Percentiles rank a stretch among this genome's conserved stretches.
These are phyloP conservation scores for Mycogone perniciosa DNA, from an alignment of 2,329 filamentous ascomycete genomes.

Conservation along the genomic window DNA sequence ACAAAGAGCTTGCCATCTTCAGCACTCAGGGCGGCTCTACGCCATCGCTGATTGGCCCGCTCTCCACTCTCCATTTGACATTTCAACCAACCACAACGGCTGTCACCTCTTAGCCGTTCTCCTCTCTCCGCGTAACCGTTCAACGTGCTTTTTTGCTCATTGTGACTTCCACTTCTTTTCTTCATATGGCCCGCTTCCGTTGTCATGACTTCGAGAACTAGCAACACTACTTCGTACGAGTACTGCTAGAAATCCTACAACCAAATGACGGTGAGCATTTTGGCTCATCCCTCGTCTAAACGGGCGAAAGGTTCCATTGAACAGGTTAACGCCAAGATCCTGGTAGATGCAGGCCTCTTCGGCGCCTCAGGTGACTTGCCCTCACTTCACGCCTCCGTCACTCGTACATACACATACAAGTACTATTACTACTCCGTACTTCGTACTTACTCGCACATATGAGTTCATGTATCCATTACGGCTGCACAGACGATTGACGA, in stretches of 20 bases:
- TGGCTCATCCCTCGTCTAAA: no score
- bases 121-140: not conserved
- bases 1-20: conserved; percentile 9
- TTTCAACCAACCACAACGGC: conserved; percentile 7
- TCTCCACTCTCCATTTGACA: not conserved
- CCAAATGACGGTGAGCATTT: no score
- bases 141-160: not conserved
- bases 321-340: no score
- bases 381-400: no score
- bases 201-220: not conserved
- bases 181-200: conserved; percentile 3
- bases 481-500: no score
- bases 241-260: not conserved
- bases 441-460: no score
- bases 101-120: conserved; percentile 1
- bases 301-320: no score
- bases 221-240: not conserved
- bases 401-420: no score
- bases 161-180: not conserved
- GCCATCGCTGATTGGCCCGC: conserved; percentile 10
- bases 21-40: conserved; percentile 15
- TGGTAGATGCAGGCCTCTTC: no score
- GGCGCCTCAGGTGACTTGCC: no score
- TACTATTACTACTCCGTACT: no score
- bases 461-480: no score